These are phyloP conservation scores for Scorias spongiosa DNA, from an alignment of 2,329 filamentous ascomycete genomes.

Conservation along the genomic window DNA sequence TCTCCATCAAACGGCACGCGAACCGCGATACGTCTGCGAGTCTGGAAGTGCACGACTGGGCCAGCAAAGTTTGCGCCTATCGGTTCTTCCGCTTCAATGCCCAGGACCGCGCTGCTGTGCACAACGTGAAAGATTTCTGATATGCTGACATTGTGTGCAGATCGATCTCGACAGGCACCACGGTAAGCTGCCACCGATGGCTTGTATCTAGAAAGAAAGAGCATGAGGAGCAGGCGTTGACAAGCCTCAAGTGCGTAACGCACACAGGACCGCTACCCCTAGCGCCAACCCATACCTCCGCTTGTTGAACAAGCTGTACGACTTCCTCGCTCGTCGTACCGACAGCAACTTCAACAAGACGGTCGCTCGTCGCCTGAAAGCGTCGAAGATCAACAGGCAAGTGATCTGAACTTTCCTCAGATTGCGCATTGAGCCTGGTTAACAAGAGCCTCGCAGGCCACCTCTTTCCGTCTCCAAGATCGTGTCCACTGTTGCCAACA, in stretches of 20 bases:
- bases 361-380: constrained; percentile 91
- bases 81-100: not conserved
- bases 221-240: not conserved
- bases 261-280: constrained; percentile 57
- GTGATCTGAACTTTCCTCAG: constrained; percentile 10
- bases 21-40: not conserved
- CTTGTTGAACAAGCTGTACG: constrained; percentile 48
- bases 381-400: constrained; percentile 88
- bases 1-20: not conserved
- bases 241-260: not conserved
- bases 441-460: constrained; percentile 26
- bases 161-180: constrained; percentile 1
- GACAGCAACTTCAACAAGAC: constrained; percentile 98
- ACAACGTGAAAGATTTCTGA: not conserved
- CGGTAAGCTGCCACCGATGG: not conserved
- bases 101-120: not conserved
- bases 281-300: constrained; percentile 31
- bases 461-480: constrained; percentile 91
- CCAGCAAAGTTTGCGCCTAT: not conserved
- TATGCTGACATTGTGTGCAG: not conserved
- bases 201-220: not conserved
- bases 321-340: constrained; percentile 47
- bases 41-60: not conserved
- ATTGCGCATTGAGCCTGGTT: constrained; percentile 2
- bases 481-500: constrained; percentile 43